Evolutionary conservation across 2,329 filamentous ascomycete genomes (phyloP), one percentile per base, ranked within the genome.

Genomic region (Apiospora phragmitis): DNA sequence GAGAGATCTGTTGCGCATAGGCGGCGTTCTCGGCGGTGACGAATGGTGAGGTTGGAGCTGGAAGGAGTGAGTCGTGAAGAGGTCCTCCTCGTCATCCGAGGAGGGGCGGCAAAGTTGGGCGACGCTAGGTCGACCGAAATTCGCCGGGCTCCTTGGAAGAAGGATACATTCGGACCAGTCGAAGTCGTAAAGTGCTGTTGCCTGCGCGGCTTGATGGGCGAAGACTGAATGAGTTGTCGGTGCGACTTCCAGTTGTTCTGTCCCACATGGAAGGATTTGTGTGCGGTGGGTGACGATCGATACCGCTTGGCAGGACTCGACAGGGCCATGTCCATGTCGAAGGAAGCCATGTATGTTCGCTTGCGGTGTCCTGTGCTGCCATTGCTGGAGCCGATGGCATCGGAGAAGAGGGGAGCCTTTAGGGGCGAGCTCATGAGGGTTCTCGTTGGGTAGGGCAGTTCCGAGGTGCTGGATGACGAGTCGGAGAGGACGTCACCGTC

Each of bases 21-120:
- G 93, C n/a, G 94, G 94, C 67, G 94, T 97, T 71, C 91, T 90
- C 47, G 94, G 94, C 47, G 94, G 94, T 16, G 95, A 97, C n/a
- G 93, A 94, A 65, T 86, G 89, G 69, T 91, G 83, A 76, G 89
- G 86, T 71, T 87, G 88, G 66, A 85, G 78, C 73, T 88, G 87
- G 83, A 95, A 95, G 3, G 93, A 94, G 78, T 93, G 92, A 51
- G 90, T 83, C 4, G 94, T 93, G 2, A 97, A 86, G 70, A 94
- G 90, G 73, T 93, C 90, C 73, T 97, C 94, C 67, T 97, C 95
- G 70, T 97, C 93, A 75, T 96, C 93, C 18, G 90, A 91, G 68
- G 45, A 38, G 71, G 86, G 65, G 89, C 87, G 41, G 88, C 86
- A 81, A 91, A 88, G 84, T 86, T 89, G 81, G 88, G 82, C 78